Conservation (phyloP, 495 filamentous ascomycete genomes). For the Aspergillus taichungensis region DNA sequence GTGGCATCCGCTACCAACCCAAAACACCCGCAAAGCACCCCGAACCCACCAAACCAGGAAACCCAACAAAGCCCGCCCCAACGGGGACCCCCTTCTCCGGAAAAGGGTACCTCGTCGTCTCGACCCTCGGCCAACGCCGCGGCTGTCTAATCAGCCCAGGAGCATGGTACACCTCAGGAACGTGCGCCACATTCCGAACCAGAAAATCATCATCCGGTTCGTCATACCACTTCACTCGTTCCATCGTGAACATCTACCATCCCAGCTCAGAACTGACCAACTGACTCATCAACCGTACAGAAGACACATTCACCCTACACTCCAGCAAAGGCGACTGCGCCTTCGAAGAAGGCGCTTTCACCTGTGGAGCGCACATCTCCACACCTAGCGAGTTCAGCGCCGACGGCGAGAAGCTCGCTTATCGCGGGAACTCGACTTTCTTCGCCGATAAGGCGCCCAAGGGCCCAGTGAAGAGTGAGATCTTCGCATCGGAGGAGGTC, state of each 20-base stretch:
- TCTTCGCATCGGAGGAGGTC: constrained; percentile 26
- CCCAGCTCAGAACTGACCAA: constrained; percentile 2
- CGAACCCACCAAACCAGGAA: constrained; percentile 30
- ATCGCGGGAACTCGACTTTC: constrained; percentile 42
- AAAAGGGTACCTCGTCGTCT: constrained; percentile 51
- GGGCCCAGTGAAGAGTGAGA: constrained; percentile 33
- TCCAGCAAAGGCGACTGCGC: constrained; percentile 52
- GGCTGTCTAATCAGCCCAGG: constrained; percentile 65
- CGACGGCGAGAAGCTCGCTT: constrained; percentile 38
- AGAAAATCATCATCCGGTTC: constrained; percentile 37
- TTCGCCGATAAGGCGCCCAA: constrained; percentile 50
- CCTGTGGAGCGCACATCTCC: constrained; percentile 39
- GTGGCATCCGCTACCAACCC: constrained; percentile 59
- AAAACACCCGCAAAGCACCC: constrained; percentile 37
- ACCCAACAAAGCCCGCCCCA: constrained; percentile 26
- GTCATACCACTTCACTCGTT: constrained; percentile 3
- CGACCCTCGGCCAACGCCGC: constrained; percentile 37
- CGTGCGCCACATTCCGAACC: constrained; percentile 60
- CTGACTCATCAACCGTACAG: constrained; percentile 10
- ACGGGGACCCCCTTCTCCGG: constrained; percentile 44
- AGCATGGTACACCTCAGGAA: constrained; percentile 60
- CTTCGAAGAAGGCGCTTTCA: constrained; percentile 38
- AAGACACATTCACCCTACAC: constrained; percentile 48
- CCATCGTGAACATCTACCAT: neutral
- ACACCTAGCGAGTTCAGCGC: constrained; percentile 37